Evolutionary conservation across 257 asterid genomes (phyloP), one percentile per base, ranked within the genome.

Genomic region (Solanum pinnatisectum): DNA sequence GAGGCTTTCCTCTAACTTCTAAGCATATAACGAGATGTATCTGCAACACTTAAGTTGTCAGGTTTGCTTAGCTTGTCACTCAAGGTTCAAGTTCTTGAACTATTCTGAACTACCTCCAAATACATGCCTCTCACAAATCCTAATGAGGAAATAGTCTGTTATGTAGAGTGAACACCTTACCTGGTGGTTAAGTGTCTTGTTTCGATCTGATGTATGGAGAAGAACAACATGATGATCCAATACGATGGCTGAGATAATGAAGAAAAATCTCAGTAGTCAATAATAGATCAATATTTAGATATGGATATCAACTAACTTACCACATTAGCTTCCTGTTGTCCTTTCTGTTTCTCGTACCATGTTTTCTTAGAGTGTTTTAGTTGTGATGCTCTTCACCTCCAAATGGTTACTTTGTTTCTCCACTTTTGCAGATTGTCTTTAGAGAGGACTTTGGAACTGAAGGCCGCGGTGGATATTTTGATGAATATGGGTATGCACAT

Each of bases 381-480:
- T 81, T 27, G 68, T 18, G 35, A 81, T 49, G 27, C 35, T 37
- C 18, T 7, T 49, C 30, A 5, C 36, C 76, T 86, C 39, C 68
- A 13, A 59, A 56, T 87, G 46, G 46, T 52, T 25, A 39, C 67
- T 49, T 89, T 88, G 81, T 72, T 71, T 86, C 63, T 71, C 79
- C 44, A 52, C 68, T 36, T 85, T 89, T 86, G 72, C 94, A 97
- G 99, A 97, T 97, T 88, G 99, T 97, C 89, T 97, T 97, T 89
- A 94, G 98, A 91, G 99, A 97, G 92, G 99, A 97, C 94, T 97
- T 97, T 87, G 99, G 99, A 89, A 96, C 98, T 70, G 99, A 97
- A 84, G 99, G 99, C 15, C 99, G 99, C 27, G 99, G 99, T 90
- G 99, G 99, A 92, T 97, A 97, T 91, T 97, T 97, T 86, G 98